Percentiles rank a stretch among this genome's conserved stretches.
These are phyloP conservation scores for Amanita inopinata DNA, from an alignment of 768 basidiomycete species.

Conservation along the genomic window DNA sequence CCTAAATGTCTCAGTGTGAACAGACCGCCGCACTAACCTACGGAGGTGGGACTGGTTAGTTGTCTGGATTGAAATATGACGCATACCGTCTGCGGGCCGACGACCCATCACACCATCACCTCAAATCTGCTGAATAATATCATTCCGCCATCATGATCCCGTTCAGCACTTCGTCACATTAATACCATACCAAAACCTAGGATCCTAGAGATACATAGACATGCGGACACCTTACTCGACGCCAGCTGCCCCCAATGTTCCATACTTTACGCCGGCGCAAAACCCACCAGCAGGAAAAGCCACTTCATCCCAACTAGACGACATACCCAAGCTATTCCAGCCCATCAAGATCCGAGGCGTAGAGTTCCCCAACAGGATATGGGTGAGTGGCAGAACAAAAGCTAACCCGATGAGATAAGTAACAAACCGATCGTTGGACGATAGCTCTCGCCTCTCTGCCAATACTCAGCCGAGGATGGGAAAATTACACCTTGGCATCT, in stretches of 20 bases:
- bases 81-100: no score
- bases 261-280: slow-evolving; percentile 7
- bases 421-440: not conserved
- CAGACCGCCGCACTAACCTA: no score
- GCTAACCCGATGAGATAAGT: not conserved
- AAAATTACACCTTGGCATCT: slow-evolving; percentile 44
- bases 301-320: not conserved
- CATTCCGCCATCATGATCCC: no score
- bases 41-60: no score
- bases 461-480: slow-evolving; percentile 51
- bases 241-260: not conserved
- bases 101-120: no score
- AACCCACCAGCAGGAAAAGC: slow-evolving; percentile 7
- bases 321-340: slow-evolving; percentile 32
- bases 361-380: slow-evolving; percentile 45
- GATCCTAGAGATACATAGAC: no score
- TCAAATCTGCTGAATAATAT: no score
- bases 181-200: no score
- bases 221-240: no score
- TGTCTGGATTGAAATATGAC: no score
- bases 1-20: no score
- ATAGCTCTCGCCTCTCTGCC: slow-evolving; percentile 47
- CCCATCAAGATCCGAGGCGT: slow-evolving; percentile 45
- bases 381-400: slow-evolving; percentile 23
- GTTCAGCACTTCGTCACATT: no score